Evolutionary conservation across 2,329 filamentous ascomycete species (phyloP).

Genomic region (Xylaria sp.): DNA sequence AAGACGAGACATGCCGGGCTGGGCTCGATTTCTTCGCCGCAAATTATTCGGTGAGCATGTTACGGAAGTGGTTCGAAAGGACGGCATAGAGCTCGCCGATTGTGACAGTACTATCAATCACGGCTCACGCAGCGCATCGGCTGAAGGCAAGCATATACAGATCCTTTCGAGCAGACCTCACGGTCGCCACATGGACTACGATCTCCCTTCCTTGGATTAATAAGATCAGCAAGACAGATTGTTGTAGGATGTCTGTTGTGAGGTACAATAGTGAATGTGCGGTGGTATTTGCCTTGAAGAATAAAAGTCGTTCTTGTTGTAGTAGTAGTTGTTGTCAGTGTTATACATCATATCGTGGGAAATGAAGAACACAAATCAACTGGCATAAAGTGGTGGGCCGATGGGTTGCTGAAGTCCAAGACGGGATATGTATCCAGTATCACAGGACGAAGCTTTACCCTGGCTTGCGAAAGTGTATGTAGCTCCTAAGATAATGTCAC

Average conservation of each 20-base stretch:
- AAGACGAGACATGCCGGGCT: conserved; percentile 67
- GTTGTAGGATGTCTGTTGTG: conserved; percentile 7
- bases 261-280: conserved; percentile 18
- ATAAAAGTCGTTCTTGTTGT: conserved; percentile 7
- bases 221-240: conserved; percentile 3
- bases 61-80: conserved; percentile 40
- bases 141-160: conserved; percentile 42
- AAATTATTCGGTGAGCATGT: conserved; percentile 37
- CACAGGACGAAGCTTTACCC: conserved; percentile 34
- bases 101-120: conserved; percentile 48
- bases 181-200: conserved; percentile 35
- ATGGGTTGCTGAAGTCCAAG: conserved; percentile 22
- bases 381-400: conserved; percentile 24
- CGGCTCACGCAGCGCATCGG: conserved; percentile 45
- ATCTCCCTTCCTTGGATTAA: conserved; percentile 44
- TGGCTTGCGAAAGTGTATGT: conserved; percentile 37
- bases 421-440: conserved; percentile 38
- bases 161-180: conserved; percentile 30
- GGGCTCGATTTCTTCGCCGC: conserved; percentile 57
- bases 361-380: conserved; percentile 22
- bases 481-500: conserved; percentile 31
- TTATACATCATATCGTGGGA: conserved; percentile 34
- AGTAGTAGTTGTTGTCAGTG: conserved; percentile 16
- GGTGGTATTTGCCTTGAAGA: conserved; percentile 25
- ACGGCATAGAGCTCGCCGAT: conserved; percentile 48